A percentile compares a stretch with the other conserved stretches of the same genome.
Conservation (phyloP, 371 early-diverging fungal genomes). For the Sporodiniella umbellata region DNA sequence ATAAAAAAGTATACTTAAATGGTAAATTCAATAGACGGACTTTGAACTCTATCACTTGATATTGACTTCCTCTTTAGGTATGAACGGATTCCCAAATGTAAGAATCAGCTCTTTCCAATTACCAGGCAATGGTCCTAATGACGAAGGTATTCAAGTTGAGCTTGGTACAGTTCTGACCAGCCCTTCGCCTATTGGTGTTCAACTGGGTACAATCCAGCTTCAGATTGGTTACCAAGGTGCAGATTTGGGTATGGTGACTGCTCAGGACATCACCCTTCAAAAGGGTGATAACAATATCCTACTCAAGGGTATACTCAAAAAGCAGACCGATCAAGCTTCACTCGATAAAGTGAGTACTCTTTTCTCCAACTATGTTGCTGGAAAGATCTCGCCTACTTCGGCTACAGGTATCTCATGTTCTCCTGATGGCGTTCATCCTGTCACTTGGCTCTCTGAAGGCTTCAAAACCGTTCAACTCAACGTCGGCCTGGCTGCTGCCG, state of each 20-base stretch:
- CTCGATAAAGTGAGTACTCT: conserved; percentile 46
- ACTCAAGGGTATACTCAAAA: conserved; percentile 50
- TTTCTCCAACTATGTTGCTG: conserved; percentile 57
- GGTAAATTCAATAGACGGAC: too few species aligned
- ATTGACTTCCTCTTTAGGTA: conserved; percentile 31
- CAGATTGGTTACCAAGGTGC: conserved; percentile 50
- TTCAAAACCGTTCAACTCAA: conserved; percentile 51
- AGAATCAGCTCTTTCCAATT: conserved; percentile 53
- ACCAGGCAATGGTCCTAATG: conserved; percentile 57
- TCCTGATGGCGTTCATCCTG: conserved; percentile 55
- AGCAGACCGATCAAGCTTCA: conserved; percentile 45
- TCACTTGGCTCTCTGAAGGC: conserved; percentile 58
- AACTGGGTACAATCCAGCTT: conserved; percentile 55
- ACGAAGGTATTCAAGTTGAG: conserved; percentile 54
- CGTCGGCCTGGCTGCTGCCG: conserved; percentile 43
- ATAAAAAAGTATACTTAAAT: conserved; percentile 34
- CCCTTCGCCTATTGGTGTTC: conserved; percentile 60
- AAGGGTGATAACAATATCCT: conserved; percentile 49
- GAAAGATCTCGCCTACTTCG: conserved; percentile 43
- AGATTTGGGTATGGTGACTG: conserved; percentile 48
- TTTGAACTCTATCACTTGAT: too few species aligned
- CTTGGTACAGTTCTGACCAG: conserved; percentile 53
- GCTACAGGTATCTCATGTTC: conserved; percentile 57
- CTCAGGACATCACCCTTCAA: conserved; percentile 41
- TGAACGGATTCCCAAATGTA: conserved; percentile 56